Percentiles rank a stretch among this genome's conserved stretches.
These are phyloP conservation scores for Ogataea siamensis DNA, from an alignment of 805 yeast species.

Conservation along the genomic window DNA sequence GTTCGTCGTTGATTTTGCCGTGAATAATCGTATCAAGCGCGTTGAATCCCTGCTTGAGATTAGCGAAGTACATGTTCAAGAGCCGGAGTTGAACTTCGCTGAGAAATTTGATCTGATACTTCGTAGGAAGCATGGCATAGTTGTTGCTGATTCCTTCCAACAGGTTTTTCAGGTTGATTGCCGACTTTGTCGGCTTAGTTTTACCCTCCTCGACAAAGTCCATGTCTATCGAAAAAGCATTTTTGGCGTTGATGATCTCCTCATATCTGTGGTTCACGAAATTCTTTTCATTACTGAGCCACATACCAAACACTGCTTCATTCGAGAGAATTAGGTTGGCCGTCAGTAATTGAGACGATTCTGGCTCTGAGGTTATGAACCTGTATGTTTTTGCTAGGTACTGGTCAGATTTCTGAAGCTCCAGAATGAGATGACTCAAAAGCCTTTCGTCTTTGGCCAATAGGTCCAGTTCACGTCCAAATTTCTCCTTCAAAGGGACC, in stretches of 20 bases:
- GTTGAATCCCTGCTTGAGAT: constrained; percentile 40
- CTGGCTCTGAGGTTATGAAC: constrained; percentile 34
- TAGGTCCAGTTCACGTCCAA: constrained; percentile 30
- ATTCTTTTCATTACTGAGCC: constrained; percentile 55
- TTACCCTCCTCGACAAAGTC: constrained; percentile 45
- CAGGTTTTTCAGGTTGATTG: constrained; percentile 54
- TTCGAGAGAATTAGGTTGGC: constrained; percentile 30
- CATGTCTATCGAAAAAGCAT: constrained; percentile 57
- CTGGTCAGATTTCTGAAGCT: constrained; percentile 57
- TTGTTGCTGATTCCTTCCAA: constrained; percentile 56
- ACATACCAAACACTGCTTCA: constrained; percentile 35
- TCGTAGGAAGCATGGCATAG: constrained; percentile 49
- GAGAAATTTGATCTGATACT: constrained; percentile 54
- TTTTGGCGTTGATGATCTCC: constrained; percentile 46
- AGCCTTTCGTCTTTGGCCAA: constrained; percentile 40
- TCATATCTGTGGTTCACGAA: constrained; percentile 51
- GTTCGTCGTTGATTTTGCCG: constrained; percentile 18
- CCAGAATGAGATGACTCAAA: constrained; percentile 57
- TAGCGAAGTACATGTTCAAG: constrained; percentile 49
- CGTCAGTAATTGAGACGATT: constrained; percentile 28
- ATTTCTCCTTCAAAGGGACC: constrained; percentile 45
- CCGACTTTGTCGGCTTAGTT: constrained; percentile 62
- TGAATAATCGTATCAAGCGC: constrained; percentile 41
- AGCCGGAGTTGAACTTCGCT: constrained; percentile 57
- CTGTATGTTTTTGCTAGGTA: constrained; percentile 41